phyloP scores from a whole-genome alignment of 2,329 filamentous ascomycete species.

The Colletotrichum lini region DNA sequence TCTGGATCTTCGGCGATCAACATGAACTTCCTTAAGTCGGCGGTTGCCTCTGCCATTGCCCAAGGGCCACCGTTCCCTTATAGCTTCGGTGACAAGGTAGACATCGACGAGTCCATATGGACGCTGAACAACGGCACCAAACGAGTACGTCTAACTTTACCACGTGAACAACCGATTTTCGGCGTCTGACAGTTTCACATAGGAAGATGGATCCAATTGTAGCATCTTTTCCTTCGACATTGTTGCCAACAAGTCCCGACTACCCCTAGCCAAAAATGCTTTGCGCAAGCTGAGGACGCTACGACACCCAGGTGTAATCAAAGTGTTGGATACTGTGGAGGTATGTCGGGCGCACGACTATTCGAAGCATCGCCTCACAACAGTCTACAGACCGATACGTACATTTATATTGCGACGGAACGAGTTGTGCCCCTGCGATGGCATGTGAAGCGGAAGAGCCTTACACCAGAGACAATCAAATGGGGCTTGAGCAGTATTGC shows the following conservation, averaged over 20 bases:
- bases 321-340: constrained; percentile 94
- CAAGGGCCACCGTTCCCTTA: constrained; percentile 96
- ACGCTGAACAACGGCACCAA: constrained; percentile 95
- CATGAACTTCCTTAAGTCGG: constrained; percentile 99
- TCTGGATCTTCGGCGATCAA: constrained; percentile 5
- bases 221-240: constrained; percentile 98
- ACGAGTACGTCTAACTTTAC: constrained; percentile 70
- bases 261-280: constrained; percentile 93
- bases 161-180: background rate
- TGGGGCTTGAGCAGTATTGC: constrained; percentile 94
- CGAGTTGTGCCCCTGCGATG: constrained; percentile 88
- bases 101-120: constrained; percentile 95
- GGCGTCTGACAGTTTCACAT: constrained; percentile 19
- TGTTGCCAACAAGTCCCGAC: constrained; percentile 80
- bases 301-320: constrained; percentile 94
- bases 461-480: constrained; percentile 94
- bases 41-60: constrained; percentile 95
- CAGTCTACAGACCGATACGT: constrained; percentile 82
- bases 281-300: constrained; percentile 94
- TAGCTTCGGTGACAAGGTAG: constrained; percentile 91
- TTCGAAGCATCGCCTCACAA: constrained; percentile 43
- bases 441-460: constrained; percentile 89
- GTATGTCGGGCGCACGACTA: constrained; percentile 58
- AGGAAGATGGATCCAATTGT: constrained; percentile 96
- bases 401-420: constrained; percentile 97